Conservation (phyloP, 352 stramenopile species). For the Lagenidium giganteum region DNA sequence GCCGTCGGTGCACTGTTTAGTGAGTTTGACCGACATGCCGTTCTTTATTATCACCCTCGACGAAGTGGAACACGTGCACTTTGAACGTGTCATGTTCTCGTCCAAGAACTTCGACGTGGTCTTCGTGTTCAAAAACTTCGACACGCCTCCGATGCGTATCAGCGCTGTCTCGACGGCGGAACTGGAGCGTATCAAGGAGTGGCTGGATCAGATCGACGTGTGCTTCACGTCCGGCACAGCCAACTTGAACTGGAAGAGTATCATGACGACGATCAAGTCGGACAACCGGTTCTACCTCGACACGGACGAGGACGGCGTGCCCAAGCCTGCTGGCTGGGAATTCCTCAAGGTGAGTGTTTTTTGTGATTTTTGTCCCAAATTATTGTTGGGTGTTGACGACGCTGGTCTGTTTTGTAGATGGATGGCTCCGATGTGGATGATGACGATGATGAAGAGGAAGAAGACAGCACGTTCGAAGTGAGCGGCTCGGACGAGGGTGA, state of each 20-base stretch:
- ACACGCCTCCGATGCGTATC: constrained; percentile 87
- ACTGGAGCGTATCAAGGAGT: constrained; percentile 95
- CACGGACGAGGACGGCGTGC: constrained; percentile 94
- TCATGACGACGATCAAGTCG: constrained; percentile 92
- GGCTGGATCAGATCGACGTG: constrained; percentile 88
- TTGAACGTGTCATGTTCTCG: constrained; percentile 97
- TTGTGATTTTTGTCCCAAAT: constrained; percentile 10
- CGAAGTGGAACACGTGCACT: constrained; percentile 99
- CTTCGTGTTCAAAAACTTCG: constrained; percentile 98
- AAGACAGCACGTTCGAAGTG: constrained; percentile 73
- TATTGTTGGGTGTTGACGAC: constrained; percentile 31
- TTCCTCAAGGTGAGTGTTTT: constrained; percentile 78
- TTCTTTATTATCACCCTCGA: constrained; percentile 98
- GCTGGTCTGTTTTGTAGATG: constrained; percentile 53
- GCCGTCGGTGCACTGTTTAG: constrained; percentile 96
- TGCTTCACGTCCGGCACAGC: constrained; percentile 95
- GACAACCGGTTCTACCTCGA: constrained; percentile 88
- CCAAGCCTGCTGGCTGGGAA: constrained; percentile 95
- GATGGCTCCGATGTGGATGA: constrained; percentile 92
- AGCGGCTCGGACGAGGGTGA: constrained; percentile 50
- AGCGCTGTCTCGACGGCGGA: constrained; percentile 94
- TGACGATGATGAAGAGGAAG: constrained; percentile 78
- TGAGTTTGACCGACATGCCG: constrained; percentile 97
- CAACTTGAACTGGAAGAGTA: constrained; percentile 98
- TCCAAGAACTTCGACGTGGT: constrained; percentile 99